Evolutionary conservation across 352 stramenopile species (phyloP), one percentile per base, ranked within the genome.

Genomic region (Phytophthora pseudosyringae): DNA sequence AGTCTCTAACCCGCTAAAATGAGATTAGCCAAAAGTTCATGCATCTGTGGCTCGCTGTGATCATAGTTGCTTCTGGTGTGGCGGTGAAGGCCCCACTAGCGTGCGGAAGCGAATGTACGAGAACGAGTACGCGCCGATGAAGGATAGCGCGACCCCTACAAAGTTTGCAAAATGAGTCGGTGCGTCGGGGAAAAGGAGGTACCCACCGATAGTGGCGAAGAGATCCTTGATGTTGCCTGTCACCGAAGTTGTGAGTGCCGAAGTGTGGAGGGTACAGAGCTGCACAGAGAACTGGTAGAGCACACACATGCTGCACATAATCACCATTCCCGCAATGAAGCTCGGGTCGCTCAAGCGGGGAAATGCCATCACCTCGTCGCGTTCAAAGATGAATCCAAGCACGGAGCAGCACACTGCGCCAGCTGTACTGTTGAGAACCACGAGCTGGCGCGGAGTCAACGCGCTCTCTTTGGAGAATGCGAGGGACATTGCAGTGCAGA

Each of bases 201-300:
- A 92, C 25, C 81, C 78, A 31, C 79, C 76, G 7, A 85, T 41
- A 0, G 83, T 92, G 9, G 83, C 86, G 39, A 76, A 69, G 15
- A 92, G 38, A 67, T 92, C 83, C 61, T 92, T 92, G 54, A 92
- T 61, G 63, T 92, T 92, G 41, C 83, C 83, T 4, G 83, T 92
- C 45, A 92, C 81, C 1, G 83, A 90, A 16, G 83, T 92, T 18
- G 83, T 86, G 21, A 92, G 71, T 45, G 83, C 79, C 18, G 83
- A 92, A 45, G 85, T 92, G 39, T 70, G 73, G 11, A 89, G 69
- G 15, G 81, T 92, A 65, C 83, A 90, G 25, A 88, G 63, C 65
- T 86, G 81, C 47, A 92, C 73, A 6, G 83, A 83, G 50, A 92
- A 86, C 66, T 92, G 81, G 68, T 90, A 92, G 7, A 90, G 62